Evolutionary conservation across 2,329 filamentous ascomycete genomes (phyloP), one percentile per base, ranked within the genome.

Genomic region (Hypoxylon sp.): DNA sequence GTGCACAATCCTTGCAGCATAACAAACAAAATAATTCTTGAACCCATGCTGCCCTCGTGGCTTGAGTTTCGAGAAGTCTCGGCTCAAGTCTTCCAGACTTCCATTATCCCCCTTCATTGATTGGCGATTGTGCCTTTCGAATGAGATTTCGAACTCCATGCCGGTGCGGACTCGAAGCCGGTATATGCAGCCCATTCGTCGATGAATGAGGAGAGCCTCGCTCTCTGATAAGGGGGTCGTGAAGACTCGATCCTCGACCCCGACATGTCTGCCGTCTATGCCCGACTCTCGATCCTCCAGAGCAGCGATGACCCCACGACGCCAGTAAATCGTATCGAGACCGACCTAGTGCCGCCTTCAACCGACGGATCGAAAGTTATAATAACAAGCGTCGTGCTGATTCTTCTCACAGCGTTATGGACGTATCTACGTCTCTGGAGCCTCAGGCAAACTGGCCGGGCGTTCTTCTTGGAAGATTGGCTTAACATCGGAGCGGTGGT

Each of bases 371-470:
- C 48, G 28, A 56, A 58, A 32, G 40, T 70, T 30, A 69, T 70
- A 16, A 30, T 55, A 20, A 51, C 58, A 16, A 58, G 66, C 6
- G 52, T 57, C 18, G 48, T 67, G 1, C 26, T 70, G 4, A 8
- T 64, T 30, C 5, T 70, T 9, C 51, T 70, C 14, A 65, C 61
- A 11, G 52, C 66, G n/a, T 26, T 69, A 64, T 70, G 66, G 64
- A 70, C 63, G 7, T 65, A 20, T 24, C 51, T 70, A 36, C 66
- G 68, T n/a, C 49, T 69, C 44, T 70, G 68, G 68, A 64, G 68
- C 53, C 38, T 61, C 11, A 49, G 52, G 45, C 61, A 51, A 33
- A 61, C 33, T 38, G 55, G 68, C 26, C 63, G 66, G 16, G 36
- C 28, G 4, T 67, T 69, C 40, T 36, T 61, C 26, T 9, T 64